A percentile compares a stretch with the other conserved stretches of the same genome.
phyloP scores from a whole-genome alignment of 805 yeast species.

The Metschnikowia amazonensis region DNA sequence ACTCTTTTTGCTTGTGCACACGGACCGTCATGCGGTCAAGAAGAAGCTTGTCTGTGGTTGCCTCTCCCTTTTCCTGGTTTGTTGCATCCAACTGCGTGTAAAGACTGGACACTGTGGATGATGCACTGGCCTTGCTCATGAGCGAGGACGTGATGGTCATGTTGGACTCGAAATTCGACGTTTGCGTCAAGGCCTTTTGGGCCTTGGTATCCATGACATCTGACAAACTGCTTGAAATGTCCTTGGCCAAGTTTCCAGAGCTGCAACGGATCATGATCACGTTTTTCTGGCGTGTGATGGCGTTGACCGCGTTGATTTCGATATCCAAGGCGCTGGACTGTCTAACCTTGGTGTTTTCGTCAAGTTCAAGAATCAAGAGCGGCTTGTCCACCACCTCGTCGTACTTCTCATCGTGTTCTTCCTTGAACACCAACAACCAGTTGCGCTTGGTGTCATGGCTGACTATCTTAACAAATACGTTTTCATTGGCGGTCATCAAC shows the following conservation, averaged over 20 bases:
- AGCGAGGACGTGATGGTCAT: conserved; percentile 36
- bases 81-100: conserved; percentile 10
- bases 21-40: conserved; percentile 34
- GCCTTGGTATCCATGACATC: conserved; percentile 25
- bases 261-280: conserved; percentile 34
- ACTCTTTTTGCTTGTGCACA: conserved; percentile 34
- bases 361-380: conserved; percentile 31
- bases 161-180: conserved; percentile 20
- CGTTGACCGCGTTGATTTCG: conserved; percentile 30
- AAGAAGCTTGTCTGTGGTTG: conserved; percentile 14
- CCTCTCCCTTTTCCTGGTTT: neutral
- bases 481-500: conserved; percentile 37
- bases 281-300: conserved; percentile 28
- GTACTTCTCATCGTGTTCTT: conserved; percentile 29
- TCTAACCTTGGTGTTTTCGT: conserved; percentile 24
- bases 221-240: conserved; percentile 25
- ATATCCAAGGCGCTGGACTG: conserved; percentile 39
- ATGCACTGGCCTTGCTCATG: conserved; percentile 29
- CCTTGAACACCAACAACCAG: conserved; percentile 41
- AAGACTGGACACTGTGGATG: conserved; percentile 21
- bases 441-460: conserved; percentile 31
- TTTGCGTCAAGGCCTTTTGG: conserved; percentile 7
- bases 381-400: conserved; percentile 35
- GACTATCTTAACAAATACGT: conserved; percentile 36
- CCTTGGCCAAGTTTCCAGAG: conserved; percentile 24